Evolutionary conservation across 2,329 filamentous ascomycete genomes (phyloP), one percentile per base, ranked within the genome.

Genomic region (Falciphora oryzae): DNA sequence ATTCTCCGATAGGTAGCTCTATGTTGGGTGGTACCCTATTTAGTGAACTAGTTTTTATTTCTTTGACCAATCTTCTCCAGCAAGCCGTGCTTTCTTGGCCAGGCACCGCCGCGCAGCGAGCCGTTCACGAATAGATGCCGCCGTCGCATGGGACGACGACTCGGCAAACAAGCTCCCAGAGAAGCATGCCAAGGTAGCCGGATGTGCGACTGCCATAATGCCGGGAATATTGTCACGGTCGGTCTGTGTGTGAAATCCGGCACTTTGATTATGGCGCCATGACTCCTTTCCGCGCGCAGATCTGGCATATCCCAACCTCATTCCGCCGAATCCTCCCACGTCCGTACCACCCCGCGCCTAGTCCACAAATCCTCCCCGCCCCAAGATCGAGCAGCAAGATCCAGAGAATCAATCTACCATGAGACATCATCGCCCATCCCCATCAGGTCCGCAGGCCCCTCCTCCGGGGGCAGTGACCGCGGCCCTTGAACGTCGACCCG

Each of bases 401-500:
- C 32, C 32, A 14, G 32, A 35, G 10, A 35, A 14, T 14, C 10
- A 14, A 10, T 35, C 32, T 8, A 35, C 4, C 4, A 11, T 14
- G 32, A 14, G 10, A 11, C 32, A 35, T 11, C 8, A 35, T 11
- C 6, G 32, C 32, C 32, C 32, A 32, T n/a, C n/a, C 32, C 13
- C 32, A 35, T 53, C 18, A 22, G 6, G 44, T 6, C 44, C 1
- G 44, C 44, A n/a, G 18, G 22, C 10, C 4, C 44, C 44, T 53
- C 53, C 50, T 57, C 63, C 61, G 38, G 13, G 27, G 50, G 56
- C 59, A 65, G 31, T 35, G 38, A 10, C 44, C 38, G 35, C 28
- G 28, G 7, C 57, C 63, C 63, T 64, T 31, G 62, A 76, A 83
- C 0, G 81, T 87, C 25, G 82, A 83, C 5, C 80, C 83, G 69